Conservation (phyloP, 2,329 filamentous ascomycete genomes). For the Exophiala bonariae region DNA sequence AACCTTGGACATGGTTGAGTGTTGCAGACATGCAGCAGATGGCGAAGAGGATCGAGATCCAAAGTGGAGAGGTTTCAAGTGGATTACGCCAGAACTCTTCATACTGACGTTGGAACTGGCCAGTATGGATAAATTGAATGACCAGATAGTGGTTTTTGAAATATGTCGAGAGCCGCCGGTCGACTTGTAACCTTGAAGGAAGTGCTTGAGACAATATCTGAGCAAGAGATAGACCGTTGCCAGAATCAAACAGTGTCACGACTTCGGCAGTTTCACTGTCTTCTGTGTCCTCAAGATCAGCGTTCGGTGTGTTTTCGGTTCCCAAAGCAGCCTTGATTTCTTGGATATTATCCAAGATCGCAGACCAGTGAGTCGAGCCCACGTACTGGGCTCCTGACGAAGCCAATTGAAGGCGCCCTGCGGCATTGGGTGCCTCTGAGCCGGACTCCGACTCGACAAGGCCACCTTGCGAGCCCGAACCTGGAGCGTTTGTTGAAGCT, state of each 20-base stretch:
- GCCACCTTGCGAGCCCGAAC: no score
- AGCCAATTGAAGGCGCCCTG: slow-evolving; percentile 16
- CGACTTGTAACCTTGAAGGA: slow-evolving; percentile 21
- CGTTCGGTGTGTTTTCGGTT: slow-evolving; percentile 3
- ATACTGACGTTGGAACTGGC: slow-evolving; percentile 40
- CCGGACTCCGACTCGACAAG: neutral
- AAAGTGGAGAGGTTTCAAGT: slow-evolving; percentile 48
- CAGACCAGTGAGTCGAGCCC: slow-evolving; percentile 44
- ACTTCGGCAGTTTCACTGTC: slow-evolving; percentile 15
- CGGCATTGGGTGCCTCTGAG: slow-evolving; percentile 3
- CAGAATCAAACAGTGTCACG: slow-evolving; percentile 18
- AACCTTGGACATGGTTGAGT: slow-evolving; percentile 14
- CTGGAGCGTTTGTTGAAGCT: no score
- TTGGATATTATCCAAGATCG: slow-evolving; percentile 38
- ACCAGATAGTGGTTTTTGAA: slow-evolving; percentile 26
- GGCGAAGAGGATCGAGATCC: slow-evolving; percentile 54
- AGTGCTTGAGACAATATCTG: slow-evolving; percentile 25
- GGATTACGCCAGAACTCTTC: slow-evolving; percentile 55
- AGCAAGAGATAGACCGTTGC: slow-evolving; percentile 13
- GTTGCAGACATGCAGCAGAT: slow-evolving; percentile 43
- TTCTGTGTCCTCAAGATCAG: slow-evolving; percentile 18
- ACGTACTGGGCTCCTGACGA: slow-evolving; percentile 32
- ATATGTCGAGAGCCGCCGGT: slow-evolving; percentile 25
- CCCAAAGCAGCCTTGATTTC: slow-evolving; percentile 24
- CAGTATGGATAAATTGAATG: slow-evolving; percentile 23